Conservation (phyloP, 495 filamentous ascomycete species). For the Amphirosellinia nigrospora region DNA sequence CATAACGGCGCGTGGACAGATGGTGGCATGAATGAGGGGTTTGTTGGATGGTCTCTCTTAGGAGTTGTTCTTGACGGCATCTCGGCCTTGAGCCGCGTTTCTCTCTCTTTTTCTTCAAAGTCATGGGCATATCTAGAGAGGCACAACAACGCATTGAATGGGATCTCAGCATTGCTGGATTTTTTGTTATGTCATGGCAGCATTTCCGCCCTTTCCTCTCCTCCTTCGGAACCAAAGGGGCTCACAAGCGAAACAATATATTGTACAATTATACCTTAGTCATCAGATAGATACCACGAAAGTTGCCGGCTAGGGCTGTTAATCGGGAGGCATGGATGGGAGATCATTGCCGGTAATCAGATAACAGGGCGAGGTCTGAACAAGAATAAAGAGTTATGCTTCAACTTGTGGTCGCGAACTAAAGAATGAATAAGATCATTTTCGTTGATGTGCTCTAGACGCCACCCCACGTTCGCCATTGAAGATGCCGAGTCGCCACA, state of each 20-base stretch:
- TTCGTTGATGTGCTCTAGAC: neutral
- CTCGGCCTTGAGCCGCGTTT: neutral
- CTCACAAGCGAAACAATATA: constrained; percentile 24
- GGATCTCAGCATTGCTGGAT: constrained; percentile 16
- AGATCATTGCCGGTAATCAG: neutral
- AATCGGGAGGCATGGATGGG: neutral
- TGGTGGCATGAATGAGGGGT: constrained; percentile 1
- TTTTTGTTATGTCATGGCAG: constrained; percentile 8
- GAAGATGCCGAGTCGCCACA: neutral
- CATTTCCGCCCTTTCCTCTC: neutral
- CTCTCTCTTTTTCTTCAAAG: neutral
- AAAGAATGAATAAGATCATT: constrained; percentile 11
- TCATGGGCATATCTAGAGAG: constrained; percentile 18
- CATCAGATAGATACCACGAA: constrained; percentile 38
- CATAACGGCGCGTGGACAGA: constrained; percentile 2
- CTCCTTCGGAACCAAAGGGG: neutral
- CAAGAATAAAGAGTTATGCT: neutral
- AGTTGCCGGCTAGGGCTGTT: constrained; percentile 6
- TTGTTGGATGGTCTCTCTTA: neutral
- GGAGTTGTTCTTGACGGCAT: neutral
- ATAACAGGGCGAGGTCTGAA: neutral
- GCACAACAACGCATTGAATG: constrained; percentile 4
- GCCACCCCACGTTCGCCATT: neutral
- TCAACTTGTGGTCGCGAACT: neutral
- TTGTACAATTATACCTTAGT: constrained; percentile 19